Conservation (phyloP, 2,329 filamentous ascomycete genomes). For the Amesomyces nigricolor region DNA sequence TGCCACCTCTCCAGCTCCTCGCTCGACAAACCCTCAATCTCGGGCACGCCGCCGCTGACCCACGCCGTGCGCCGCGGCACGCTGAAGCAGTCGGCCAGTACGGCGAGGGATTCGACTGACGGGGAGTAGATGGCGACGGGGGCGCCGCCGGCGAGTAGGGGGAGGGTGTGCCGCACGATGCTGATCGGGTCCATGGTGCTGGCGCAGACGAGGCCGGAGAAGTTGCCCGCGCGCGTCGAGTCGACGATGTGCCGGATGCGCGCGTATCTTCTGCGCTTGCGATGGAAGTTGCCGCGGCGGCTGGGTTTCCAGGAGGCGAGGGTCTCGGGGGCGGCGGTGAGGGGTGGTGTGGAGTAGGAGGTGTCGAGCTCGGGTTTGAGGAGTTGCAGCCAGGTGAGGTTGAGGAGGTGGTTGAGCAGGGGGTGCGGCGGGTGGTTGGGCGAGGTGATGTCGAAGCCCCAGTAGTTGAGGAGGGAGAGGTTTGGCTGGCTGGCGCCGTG, state of each 20-base stretch:
- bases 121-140: slow-evolving; percentile 82
- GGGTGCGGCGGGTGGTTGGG: slow-evolving; percentile 66
- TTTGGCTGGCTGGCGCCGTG: slow-evolving; percentile 84
- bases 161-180: slow-evolving; percentile 68
- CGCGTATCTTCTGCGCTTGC: slow-evolving; percentile 80
- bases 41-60: slow-evolving; percentile 36
- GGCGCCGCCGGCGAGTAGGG: slow-evolving; percentile 75
- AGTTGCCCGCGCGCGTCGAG: slow-evolving; percentile 66
- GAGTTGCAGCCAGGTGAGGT: slow-evolving; percentile 88
- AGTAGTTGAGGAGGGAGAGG: slow-evolving; percentile 81
- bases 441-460: slow-evolving; percentile 70
- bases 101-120: slow-evolving; percentile 69
- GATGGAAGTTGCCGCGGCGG: slow-evolving; percentile 78
- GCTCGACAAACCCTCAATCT: slow-evolving; percentile 39
- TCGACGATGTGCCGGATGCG: slow-evolving; percentile 68
- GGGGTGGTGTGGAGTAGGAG: slow-evolving; percentile 63
- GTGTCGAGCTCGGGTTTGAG: slow-evolving; percentile 69
- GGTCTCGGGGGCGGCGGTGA: slow-evolving; percentile 51
- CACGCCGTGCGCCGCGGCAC: slow-evolving; percentile 74
- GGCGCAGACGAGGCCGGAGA: slow-evolving; percentile 77
- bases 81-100: slow-evolving; percentile 77
- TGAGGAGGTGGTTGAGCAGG: slow-evolving; percentile 72
- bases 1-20: slow-evolving; percentile 51
- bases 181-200: slow-evolving; percentile 75
- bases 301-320: slow-evolving; percentile 71